A percentile compares a stretch with the other conserved stretches of the same genome.
Evolutionary conservation across 805 yeast species (phyloP).

Genomic region (Nakazawaea ernobii): DNA sequence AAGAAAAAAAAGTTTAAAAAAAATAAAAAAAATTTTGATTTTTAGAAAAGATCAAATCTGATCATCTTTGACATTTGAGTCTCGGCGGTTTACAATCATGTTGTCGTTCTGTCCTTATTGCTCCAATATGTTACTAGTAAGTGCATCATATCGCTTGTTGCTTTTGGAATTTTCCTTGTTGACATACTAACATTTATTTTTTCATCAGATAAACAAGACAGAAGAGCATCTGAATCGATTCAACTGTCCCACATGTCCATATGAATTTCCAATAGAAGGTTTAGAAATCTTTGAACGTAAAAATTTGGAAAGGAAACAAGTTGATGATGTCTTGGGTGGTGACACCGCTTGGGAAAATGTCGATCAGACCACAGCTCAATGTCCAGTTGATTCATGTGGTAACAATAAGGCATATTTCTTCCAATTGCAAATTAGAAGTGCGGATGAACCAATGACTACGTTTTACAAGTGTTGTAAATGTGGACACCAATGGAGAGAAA

Average conservation of each 20-base stretch:
- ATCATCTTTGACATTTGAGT: not conserved
- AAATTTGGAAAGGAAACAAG: conserved; percentile 76
- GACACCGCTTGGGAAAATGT: conserved; percentile 99
- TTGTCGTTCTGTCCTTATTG: conserved; percentile 93
- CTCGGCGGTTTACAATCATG: conserved; percentile 37
- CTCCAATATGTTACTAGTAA: conserved; percentile 78
- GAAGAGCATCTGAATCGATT: conserved; percentile 56
- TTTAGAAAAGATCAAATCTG: not conserved
- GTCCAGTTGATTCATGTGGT: conserved; percentile 85
- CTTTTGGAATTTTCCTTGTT: not conserved
- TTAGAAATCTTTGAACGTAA: conserved; percentile 83
- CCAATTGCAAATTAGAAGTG: conserved; percentile 94
- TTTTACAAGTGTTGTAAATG: conserved; percentile 93
- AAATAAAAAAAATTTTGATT: conserved; percentile 15
- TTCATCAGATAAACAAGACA: conserved; percentile 46
- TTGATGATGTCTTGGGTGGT: conserved; percentile 95
- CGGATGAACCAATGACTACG: conserved; percentile 99
- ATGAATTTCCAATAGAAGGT: conserved; percentile 83
- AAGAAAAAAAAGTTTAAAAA: not conserved
- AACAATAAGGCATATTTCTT: conserved; percentile 91
- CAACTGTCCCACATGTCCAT: conserved; percentile 92
- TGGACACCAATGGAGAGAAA: conserved; percentile 95
- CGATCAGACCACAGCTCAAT: conserved; percentile 89
- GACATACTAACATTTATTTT: not conserved
- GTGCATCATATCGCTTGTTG: conserved; percentile 12